Evolutionary conservation across 192 early-diverging fungal species (phyloP).

Genomic region (Paraglomus occultum): DNA sequence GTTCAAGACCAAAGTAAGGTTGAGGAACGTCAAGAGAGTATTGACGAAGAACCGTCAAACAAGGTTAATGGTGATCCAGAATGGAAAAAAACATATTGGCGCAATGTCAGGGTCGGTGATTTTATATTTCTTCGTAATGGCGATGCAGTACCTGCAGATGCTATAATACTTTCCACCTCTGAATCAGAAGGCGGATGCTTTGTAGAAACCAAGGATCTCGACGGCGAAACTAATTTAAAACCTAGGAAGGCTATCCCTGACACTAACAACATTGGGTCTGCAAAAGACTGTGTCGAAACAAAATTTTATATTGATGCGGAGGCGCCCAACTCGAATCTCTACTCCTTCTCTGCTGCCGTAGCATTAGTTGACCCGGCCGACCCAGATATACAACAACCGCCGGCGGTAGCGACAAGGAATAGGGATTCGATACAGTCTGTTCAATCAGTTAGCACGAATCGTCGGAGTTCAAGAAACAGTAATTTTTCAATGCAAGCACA

Average conservation of each 20-base stretch:
- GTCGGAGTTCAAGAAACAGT: not conserved
- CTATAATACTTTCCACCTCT: conserved; percentile 76
- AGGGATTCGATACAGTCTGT: not conserved
- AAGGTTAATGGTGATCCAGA: conserved; percentile 32
- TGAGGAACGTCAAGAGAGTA: no score
- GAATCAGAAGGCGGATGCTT: conserved; percentile 77
- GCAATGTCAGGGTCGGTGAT: conserved; percentile 80
- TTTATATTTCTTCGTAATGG: conserved; percentile 80
- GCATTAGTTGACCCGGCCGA: conserved; percentile 38
- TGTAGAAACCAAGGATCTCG: conserved; percentile 93
- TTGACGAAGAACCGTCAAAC: not conserved
- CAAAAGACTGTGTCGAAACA: conserved; percentile 70
- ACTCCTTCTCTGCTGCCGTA: conserved; percentile 71
- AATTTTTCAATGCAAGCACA: conserved; percentile 7
- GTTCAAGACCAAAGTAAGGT: no score
- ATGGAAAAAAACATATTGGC: conserved; percentile 60
- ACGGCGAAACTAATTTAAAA: conserved; percentile 98
- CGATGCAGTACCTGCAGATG: conserved; percentile 83
- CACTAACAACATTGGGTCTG: conserved; percentile 62
- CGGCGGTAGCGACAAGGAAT: not conserved
- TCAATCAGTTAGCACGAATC: not conserved
- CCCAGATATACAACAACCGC: not conserved
- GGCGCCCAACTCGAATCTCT: conserved; percentile 74
- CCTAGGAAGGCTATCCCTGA: conserved; percentile 67
- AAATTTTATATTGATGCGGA: conserved; percentile 72